Base-by-base conservation (phyloP, 2,329 filamentous ascomycete genomes). In the Tolypocladium tropicale region DNA sequence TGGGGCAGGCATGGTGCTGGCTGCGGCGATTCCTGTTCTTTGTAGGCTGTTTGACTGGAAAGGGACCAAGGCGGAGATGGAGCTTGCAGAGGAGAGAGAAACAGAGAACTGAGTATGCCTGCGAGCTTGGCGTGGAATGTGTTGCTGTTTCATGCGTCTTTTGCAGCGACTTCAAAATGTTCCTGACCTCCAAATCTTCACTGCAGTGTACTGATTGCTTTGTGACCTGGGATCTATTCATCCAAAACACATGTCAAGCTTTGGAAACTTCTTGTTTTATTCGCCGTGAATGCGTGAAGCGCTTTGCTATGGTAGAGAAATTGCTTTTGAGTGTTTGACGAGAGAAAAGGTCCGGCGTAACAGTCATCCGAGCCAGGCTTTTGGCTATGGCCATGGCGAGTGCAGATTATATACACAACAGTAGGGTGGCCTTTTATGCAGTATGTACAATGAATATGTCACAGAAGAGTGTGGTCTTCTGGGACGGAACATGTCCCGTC, bases 1-100 rank as follows among this genome's bases (percentile, higher is more conserved):
- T 0, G 65, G 65, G 2, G 59, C 59, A 3, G 66, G 32, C 9
- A 54, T 46, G 52, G 18, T 57, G 21, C 55, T 68, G 11, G 63
- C 66, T 1, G 51, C 59, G 0, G 16, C 63, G 34, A 55, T 66
- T 1, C 65, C 66, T 0, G 12, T 52, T 28, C 28, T 57, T 21
- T 54, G 52, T 23, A 30, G 10, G 3, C 6, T 37, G 2, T 10
- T 57, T 10, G 43, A 14, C 5, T 54, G 46, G 52, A 51, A 54
- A 48, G 55, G 52, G 2, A 39, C 55, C 10, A 23, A 12, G 52
- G 48, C 46, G 1, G 52, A 57, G 48, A 52, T n/a, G 32, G 48
- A 54, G 1, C 46, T 54, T 3, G 25, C 25, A 16, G 23, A 6
- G 21, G 43, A 36, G 18, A 37, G 41, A 6, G 50, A 52, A 18